phyloP scores from a whole-genome alignment of 2,329 filamentous ascomycete genomes.

The Colletotrichum musae region DNA sequence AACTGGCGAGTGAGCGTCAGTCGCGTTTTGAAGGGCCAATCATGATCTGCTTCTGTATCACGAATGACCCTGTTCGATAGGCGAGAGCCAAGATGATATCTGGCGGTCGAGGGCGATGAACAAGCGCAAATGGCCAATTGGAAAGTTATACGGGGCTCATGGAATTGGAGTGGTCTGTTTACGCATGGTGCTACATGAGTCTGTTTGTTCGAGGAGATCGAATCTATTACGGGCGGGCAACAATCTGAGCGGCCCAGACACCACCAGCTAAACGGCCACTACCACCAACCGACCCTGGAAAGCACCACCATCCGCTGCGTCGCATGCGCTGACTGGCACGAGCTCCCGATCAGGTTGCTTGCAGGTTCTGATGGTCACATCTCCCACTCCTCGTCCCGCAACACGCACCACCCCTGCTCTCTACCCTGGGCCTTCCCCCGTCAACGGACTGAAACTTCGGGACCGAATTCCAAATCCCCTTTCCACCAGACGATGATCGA shows the following conservation, averaged over 20 bases:
- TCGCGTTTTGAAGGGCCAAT: constrained; percentile 7
- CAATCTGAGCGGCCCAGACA: constrained; percentile 2
- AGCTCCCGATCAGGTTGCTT: constrained; percentile 6
- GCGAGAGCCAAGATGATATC: not conserved
- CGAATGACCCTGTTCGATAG: not conserved
- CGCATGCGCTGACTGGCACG: not conserved
- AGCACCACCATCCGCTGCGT: not conserved
- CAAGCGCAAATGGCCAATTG: constrained; percentile 6
- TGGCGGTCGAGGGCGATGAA: not conserved
- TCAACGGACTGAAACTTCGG: not conserved
- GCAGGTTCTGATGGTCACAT: constrained; percentile 11
- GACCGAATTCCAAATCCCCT: not conserved
- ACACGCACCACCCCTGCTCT: not conserved
- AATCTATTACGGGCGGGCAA: constrained; percentile 13
- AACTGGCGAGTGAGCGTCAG: not conserved
- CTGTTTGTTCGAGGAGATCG: constrained; percentile 1
- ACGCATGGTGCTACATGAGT: constrained; percentile 8
- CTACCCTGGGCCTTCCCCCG: not conserved
- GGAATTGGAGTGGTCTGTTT: constrained; percentile 1
- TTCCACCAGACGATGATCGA: not conserved
- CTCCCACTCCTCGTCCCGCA: not conserved
- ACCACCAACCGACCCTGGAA: not conserved
- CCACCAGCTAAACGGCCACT: not conserved
- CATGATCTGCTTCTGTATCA: not conserved
- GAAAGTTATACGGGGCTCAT: constrained; percentile 2